Conservation (phyloP, 2,329 filamentous ascomycete species). For the Sporothrix globosa region DNA sequence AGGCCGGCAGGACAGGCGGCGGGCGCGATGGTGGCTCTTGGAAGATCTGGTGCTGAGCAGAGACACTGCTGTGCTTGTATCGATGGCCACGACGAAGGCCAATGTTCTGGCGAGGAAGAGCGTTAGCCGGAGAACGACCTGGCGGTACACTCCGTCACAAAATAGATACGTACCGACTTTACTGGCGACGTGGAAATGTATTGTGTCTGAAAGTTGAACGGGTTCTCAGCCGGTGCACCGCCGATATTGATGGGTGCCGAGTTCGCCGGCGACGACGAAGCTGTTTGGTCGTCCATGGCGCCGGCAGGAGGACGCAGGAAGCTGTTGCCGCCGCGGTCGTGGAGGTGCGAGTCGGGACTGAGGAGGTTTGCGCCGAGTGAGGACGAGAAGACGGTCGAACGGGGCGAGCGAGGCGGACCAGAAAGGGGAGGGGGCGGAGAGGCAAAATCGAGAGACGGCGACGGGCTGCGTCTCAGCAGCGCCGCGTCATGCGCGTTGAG, state of each 20-base stretch:
- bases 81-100: constrained; percentile 92
- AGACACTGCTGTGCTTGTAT: constrained; percentile 96
- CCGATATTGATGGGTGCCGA: constrained; percentile 20
- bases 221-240: constrained; percentile 51
- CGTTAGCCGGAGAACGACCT: not conserved
- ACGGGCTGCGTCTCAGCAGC: constrained; percentile 35
- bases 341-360: constrained; percentile 22
- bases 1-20: constrained; percentile 85
- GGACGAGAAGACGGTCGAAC: constrained; percentile 11
- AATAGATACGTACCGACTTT: constrained; percentile 66
- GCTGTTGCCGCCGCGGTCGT: constrained; percentile 1
- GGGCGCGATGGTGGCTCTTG: constrained; percentile 85
- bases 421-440: not conserved
- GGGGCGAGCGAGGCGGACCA: not conserved
- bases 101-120: constrained; percentile 64
- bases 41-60: constrained; percentile 87
- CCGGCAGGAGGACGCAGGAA: constrained; percentile 27
- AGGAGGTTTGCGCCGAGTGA: constrained; percentile 16
- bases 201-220: constrained; percentile 94
- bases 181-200: constrained; percentile 73
- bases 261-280: constrained; percentile 19
- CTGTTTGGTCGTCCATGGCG: constrained; percentile 28
- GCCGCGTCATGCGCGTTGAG: constrained; percentile 35
- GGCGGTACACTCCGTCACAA: no score
- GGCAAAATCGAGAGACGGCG: constrained; percentile 25